A percentile compares a stretch with the other conserved stretches of the same genome.
phyloP scores from a whole-genome alignment of 805 yeast genomes.

The Scheffersomyces amazonensis region DNA sequence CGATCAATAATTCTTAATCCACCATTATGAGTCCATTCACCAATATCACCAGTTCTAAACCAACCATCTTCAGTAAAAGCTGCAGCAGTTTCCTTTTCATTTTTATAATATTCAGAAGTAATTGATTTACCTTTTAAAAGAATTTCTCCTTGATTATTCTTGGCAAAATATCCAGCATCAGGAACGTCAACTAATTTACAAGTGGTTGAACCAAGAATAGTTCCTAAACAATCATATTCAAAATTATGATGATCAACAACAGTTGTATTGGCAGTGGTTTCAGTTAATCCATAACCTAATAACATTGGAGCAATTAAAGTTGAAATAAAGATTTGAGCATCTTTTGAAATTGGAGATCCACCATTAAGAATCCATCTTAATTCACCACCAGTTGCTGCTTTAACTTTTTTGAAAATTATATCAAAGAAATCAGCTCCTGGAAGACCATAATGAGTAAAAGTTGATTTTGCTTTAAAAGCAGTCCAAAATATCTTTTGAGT shows the following conservation, averaged over 20 bases:
- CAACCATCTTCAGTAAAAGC: conserved; percentile 83
- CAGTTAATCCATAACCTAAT: conserved; percentile 95
- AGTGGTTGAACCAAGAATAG: conserved; percentile 77
- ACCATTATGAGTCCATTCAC: conserved; percentile 84
- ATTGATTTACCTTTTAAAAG: conserved; percentile 75
- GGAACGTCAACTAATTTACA: conserved; percentile 87
- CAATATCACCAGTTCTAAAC: conserved; percentile 97
- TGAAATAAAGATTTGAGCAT: conserved; percentile 78
- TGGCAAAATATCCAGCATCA: conserved; percentile 88
- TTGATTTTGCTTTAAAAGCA: conserved; percentile 72
- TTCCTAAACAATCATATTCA: conserved; percentile 79
- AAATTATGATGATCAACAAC: conserved; percentile 63
- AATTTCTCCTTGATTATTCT: conserved; percentile 91
- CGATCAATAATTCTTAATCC: conserved; percentile 85
- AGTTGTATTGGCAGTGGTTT: conserved; percentile 87
- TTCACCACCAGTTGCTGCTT: conserved; percentile 93
- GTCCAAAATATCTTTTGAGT: conserved; percentile 87
- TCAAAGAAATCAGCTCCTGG: conserved; percentile 78
- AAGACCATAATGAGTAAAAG: conserved; percentile 59
- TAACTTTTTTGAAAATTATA: conserved; percentile 80
- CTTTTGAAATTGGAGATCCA: conserved; percentile 83
- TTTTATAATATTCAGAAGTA: conserved; percentile 74
- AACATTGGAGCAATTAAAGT: conserved; percentile 81
- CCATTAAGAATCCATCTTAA: conserved; percentile 77
- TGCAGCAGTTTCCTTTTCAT: conserved; percentile 72